phyloP scores from a whole-genome alignment of 176 grass and related monocot genomes.

The Hordeum marinum region DNA sequence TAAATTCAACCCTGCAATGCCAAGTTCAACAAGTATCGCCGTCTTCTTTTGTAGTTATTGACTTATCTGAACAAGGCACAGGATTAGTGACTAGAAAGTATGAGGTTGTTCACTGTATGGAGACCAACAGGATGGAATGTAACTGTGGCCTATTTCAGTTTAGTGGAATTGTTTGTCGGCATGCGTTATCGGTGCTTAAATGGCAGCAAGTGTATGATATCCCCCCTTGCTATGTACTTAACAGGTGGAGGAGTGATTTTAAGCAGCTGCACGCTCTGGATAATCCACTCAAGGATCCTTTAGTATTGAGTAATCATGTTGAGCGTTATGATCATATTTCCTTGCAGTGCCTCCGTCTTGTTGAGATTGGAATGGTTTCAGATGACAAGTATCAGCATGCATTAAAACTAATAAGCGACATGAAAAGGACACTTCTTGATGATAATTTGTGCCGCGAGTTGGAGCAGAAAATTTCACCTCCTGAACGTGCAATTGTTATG shows the following conservation, averaged over 20 bases:
- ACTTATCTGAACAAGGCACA: slow-evolving; percentile 38
- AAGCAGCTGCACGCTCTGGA: slow-evolving; percentile 47
- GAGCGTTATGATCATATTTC: slow-evolving; percentile 67
- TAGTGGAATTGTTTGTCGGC: slow-evolving; percentile 63
- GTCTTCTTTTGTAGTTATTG: slow-evolving; percentile 55
- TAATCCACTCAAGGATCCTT: slow-evolving; percentile 42
- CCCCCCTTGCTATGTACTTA: slow-evolving; percentile 51
- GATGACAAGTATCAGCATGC: slow-evolving; percentile 62
- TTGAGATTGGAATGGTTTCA: slow-evolving; percentile 57
- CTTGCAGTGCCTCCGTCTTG: slow-evolving; percentile 65
- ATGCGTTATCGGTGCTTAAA: slow-evolving; percentile 61
- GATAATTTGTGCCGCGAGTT: slow-evolving; percentile 58
- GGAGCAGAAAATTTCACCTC: slow-evolving; percentile 52
- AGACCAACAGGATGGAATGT: slow-evolving; percentile 49
- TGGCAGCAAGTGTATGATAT: slow-evolving; percentile 63
- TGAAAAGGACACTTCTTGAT: slow-evolving; percentile 62
- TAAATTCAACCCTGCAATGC: slow-evolving; percentile 53
- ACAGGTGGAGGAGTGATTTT: slow-evolving; percentile 60
- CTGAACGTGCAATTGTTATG: slow-evolving; percentile 31
- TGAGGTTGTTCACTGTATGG: slow-evolving; percentile 56
- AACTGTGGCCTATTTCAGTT: slow-evolving; percentile 63
- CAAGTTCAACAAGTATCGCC: slow-evolving; percentile 45
- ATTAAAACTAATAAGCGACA: slow-evolving; percentile 44
- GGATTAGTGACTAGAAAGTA: slow-evolving; percentile 52
- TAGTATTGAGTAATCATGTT: slow-evolving; percentile 36